A percentile compares a stretch with the other conserved stretches of the same genome.
phyloP scores from a whole-genome alignment of 352 stramenopile species.

The Stephanocyclus meneghinianus region DNA sequence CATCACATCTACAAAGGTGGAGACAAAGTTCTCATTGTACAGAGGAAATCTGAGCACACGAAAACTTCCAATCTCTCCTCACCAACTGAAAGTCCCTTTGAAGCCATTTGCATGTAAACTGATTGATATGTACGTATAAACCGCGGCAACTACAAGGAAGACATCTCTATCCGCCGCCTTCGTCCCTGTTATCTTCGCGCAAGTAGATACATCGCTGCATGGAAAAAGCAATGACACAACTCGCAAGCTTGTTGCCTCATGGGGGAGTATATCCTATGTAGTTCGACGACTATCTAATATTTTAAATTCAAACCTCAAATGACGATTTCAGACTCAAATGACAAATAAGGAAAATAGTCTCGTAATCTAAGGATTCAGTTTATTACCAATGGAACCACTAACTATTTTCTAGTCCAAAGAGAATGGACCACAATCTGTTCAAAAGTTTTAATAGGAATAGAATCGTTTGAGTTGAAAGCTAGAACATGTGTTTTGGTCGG shows the following conservation, averaged over 20 bases:
- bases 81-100: background rate
- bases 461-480: background rate
- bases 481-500: slow-evolving; percentile 14
- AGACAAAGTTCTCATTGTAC: slow-evolving; percentile 7
- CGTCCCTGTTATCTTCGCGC: too few species aligned
- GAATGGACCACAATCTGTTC: background rate
- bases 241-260: background rate
- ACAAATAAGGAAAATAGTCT: background rate
- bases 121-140: background rate
- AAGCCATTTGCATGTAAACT: background rate
- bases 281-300: background rate
- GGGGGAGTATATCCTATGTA: background rate
- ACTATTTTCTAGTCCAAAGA: background rate
- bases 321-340: too few species aligned
- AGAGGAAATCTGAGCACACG: background rate
- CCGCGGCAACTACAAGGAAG: background rate
- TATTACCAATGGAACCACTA: background rate
- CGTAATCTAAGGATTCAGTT: background rate
- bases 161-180: too few species aligned
- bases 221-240: background rate
- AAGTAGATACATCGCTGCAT: background rate
- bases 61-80: background rate
- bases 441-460: too few species aligned
- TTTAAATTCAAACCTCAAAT: too few species aligned
- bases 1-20: background rate